Evolutionary conservation across 257 asterid genomes (phyloP), one percentile per base, ranked within the genome.

Genomic region (Paulownia fortunei): DNA sequence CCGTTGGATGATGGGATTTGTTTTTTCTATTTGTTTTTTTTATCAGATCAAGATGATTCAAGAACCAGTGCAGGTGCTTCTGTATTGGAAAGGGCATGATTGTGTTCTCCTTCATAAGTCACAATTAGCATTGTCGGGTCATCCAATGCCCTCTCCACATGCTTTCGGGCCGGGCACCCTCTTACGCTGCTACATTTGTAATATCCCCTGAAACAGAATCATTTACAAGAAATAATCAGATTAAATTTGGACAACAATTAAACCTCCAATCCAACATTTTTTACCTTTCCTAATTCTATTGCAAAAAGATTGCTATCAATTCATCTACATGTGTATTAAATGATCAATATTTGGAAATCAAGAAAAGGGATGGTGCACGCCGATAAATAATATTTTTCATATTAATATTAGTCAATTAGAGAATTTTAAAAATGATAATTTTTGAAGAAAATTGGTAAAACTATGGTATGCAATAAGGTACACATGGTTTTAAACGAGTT

Each of bases 101-200:
- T 92, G 80, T 93, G 98, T 15, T 93, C 98, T 44, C 93, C 98
- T 86, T 93, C 98, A n/a, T 93, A 93, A 2, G 98, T 93, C 19
- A 93, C 97, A 0, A 90, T 91, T 5, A 93, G 81, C 91, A 90
- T 90, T 0, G 92, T 68, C 79, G 98, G 90, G 83, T 93, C 98
- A 37, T 93, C 98, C 79, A 90, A 79, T 8, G 94, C 92, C 87
- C 94, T 83, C 88, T 93, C 98, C 84, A 93, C 97, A 62, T 91
- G 98, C 75, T 93, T 93, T 39, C 96, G 85, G 55, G 98, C 97
- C 82, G 98, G 98, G 81, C 98, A 93, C 51, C 97, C 98, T 78
- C 97, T 68, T 2, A 93, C 85, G 52, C 98, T 93, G 65, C 98
- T 93, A 54, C 98, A 93, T 79, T 91, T 93, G 89, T 93, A 93